Conservation (phyloP, 805 yeast genomes). For the Metschnikowia baotianmanensis region DNA sequence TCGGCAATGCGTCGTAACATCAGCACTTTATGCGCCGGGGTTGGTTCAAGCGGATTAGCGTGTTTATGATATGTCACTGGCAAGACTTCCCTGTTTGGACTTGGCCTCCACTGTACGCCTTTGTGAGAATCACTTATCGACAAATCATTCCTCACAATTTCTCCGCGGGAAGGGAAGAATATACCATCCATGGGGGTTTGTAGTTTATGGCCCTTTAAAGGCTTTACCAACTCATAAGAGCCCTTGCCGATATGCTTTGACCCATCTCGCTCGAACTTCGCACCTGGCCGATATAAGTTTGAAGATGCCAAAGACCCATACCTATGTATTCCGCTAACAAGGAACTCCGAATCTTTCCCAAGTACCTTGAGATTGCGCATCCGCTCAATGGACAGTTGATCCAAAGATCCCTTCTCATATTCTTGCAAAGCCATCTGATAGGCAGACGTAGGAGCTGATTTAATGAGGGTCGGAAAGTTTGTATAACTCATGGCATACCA, state of each 20-base stretch:
- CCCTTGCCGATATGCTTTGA: constrained; percentile 27
- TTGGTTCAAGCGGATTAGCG: background rate
- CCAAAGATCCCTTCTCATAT: constrained; percentile 20
- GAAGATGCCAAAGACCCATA: constrained; percentile 27
- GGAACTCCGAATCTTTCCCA: constrained; percentile 21
- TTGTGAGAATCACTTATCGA: constrained; percentile 9
- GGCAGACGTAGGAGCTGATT: constrained; percentile 71
- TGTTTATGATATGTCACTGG: constrained; percentile 9
- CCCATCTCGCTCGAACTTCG: constrained; percentile 23
- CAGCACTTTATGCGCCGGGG: constrained; percentile 9
- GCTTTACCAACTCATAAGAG: background rate
- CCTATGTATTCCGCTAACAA: constrained; percentile 38
- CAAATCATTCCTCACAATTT: background rate
- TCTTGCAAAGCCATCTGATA: constrained; percentile 46
- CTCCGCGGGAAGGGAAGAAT: constrained; percentile 25
- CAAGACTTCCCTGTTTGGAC: constrained; percentile 5
- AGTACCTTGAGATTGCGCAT: constrained; percentile 18
- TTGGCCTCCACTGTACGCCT: constrained; percentile 6
- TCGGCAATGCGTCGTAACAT: constrained; percentile 40
- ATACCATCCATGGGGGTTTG: constrained; percentile 39
- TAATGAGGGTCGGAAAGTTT: constrained; percentile 77
- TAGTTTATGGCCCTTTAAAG: constrained; percentile 1
- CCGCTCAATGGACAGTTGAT: constrained; percentile 9
- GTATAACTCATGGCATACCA: constrained; percentile 86
- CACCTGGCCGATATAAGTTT: constrained; percentile 36